These are phyloP conservation scores for Phaeosphaeria sp. DNA, from an alignment of 2,329 filamentous ascomycete genomes.

Conservation along the genomic window DNA sequence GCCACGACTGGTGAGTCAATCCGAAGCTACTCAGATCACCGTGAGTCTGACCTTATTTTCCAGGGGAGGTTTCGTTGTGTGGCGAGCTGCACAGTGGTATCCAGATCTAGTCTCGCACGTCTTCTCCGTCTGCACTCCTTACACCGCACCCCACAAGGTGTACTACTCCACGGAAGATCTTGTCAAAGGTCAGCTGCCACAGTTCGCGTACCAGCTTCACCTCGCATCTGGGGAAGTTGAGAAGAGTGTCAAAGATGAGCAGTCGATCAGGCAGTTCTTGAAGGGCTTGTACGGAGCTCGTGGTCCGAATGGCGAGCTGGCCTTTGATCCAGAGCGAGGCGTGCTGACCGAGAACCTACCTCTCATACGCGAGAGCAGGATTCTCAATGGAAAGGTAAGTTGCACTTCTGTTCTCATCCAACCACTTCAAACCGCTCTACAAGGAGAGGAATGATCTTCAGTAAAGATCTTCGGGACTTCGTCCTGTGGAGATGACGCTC, in stretches of 20 bases:
- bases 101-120: conserved; percentile 75
- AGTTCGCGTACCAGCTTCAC: conserved; percentile 86
- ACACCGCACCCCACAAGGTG: conserved; percentile 59
- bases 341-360: conserved; percentile 68
- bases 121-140: conserved; percentile 82
- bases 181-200: conserved; percentile 65
- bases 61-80: conserved; percentile 80
- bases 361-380: conserved; percentile 61
- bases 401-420: background rate
- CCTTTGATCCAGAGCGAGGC: conserved; percentile 68
- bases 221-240: conserved; percentile 69
- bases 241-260: conserved; percentile 58
- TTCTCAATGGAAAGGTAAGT: conserved; percentile 68
- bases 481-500: background rate
- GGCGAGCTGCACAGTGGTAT: conserved; percentile 72
- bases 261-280: conserved; percentile 73
- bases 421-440: background rate
- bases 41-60: conserved; percentile 5
- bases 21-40: background rate
- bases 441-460: background rate
- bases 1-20: conserved; percentile 82
- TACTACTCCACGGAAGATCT: conserved; percentile 67
- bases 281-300: conserved; percentile 73
- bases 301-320: conserved; percentile 61
- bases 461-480: background rate